A percentile compares a stretch with the other conserved stretches of the same genome.
phyloP scores from a whole-genome alignment of 805 yeast genomes.

The Candida insectorum region DNA sequence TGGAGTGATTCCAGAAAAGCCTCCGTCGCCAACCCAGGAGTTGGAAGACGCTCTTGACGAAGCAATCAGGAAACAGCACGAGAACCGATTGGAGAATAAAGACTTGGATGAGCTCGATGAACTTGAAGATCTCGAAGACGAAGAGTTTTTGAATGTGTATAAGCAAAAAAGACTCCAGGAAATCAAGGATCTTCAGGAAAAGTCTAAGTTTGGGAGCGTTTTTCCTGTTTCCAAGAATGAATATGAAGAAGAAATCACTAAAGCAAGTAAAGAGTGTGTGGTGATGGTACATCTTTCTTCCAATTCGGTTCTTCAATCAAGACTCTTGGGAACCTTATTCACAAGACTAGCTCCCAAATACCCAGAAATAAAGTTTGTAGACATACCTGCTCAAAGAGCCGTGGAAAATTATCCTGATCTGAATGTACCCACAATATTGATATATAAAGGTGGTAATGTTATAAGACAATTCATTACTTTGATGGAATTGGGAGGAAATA shows the following conservation, averaged over 20 bases:
- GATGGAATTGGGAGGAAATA: constrained; percentile 79
- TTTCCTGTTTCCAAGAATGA: constrained; percentile 82
- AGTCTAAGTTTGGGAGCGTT: constrained; percentile 70
- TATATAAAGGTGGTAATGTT: constrained; percentile 77
- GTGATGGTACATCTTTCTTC: constrained; percentile 79
- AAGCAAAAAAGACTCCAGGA: constrained; percentile 77
- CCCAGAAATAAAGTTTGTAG: constrained; percentile 84
- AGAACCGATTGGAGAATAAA: constrained; percentile 73
- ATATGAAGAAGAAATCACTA: constrained; percentile 80
- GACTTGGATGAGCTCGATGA: constrained; percentile 80
- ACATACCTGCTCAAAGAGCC: constrained; percentile 87
- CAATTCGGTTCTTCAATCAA: constrained; percentile 66
- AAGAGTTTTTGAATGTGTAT: constrained; percentile 78
- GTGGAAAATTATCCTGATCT: constrained; percentile 87
- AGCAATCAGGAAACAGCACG: constrained; percentile 76
- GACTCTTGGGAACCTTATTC: constrained; percentile 63
- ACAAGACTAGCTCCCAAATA: constrained; percentile 59
- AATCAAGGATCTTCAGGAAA: constrained; percentile 54
- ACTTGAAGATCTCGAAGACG: constrained; percentile 90
- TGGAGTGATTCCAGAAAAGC: constrained; percentile 89
- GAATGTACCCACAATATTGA: constrained; percentile 86
- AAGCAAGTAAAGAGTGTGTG: constrained; percentile 61
- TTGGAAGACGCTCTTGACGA: constrained; percentile 85
- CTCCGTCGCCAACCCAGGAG: constrained; percentile 83
- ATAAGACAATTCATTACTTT: constrained; percentile 78